These are phyloP conservation scores for Parsonsia alboflavescens DNA, from an alignment of 257 asterid genomes.

Conservation along the genomic window DNA sequence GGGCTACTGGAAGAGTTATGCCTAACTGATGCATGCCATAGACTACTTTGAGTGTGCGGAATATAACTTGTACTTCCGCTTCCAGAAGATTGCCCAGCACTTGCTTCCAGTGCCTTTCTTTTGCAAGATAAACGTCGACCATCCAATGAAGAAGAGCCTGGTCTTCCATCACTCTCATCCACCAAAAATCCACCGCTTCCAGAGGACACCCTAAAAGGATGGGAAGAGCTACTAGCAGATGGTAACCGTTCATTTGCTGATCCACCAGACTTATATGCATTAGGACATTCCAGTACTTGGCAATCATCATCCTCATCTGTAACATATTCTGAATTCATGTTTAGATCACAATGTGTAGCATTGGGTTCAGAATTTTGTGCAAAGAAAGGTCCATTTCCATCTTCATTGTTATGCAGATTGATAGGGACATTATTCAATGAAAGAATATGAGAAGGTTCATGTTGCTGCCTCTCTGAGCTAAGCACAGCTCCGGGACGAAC, in stretches of 20 bases:
- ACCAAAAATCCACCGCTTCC: constrained; percentile 31
- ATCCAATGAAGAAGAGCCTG: constrained; percentile 45
- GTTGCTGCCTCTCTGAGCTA: constrained; percentile 28
- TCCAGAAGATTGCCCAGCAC: constrained; percentile 63
- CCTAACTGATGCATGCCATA: constrained; percentile 39
- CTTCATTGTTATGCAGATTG: constrained; percentile 29
- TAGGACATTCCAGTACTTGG: constrained; percentile 47
- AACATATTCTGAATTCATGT: constrained; percentile 32
- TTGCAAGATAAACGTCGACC: constrained; percentile 60
- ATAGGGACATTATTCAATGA: constrained; percentile 33
- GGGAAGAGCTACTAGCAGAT: constrained; percentile 36
- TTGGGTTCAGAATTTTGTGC: constrained; percentile 32
- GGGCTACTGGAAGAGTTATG: constrained; percentile 27
- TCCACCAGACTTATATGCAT: constrained; percentile 33
- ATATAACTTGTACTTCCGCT: constrained; percentile 45
- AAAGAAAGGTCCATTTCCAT: constrained; percentile 25
- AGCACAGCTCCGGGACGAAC: constrained; percentile 29
- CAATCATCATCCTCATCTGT: constrained; percentile 47
- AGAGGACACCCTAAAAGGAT: constrained; percentile 32
- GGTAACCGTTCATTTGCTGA: constrained; percentile 36
- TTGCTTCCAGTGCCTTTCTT: constrained; percentile 67
- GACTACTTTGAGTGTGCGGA: constrained; percentile 46
- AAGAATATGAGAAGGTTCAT: constrained; percentile 33
- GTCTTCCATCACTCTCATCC: constrained; percentile 42
- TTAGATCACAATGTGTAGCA: constrained; percentile 41